Base-by-base conservation (phyloP, 768 basidiomycete genomes). In the Lactifluus piperatus region DNA sequence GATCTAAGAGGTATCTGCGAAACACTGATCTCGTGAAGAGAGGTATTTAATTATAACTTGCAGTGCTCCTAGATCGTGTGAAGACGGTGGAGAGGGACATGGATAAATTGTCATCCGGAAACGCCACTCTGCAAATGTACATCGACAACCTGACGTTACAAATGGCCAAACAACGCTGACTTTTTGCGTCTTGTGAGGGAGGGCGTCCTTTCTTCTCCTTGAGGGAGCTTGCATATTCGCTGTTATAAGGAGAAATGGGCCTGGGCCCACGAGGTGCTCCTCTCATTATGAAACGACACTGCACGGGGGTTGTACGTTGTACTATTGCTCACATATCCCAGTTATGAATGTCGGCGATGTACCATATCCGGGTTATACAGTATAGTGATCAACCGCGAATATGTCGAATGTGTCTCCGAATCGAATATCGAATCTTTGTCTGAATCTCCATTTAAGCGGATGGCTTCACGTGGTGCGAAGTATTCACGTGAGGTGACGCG, bases 101-200 rank as follows among this genome's bases (percentile, higher is more conserved):
- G n/a, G 86, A 91, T 62, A 91, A 88, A 70, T 76, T 93, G 22
- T 73, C 77, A 1, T 86, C 88, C 4, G 86, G 85, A 51, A 93
- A 93, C 63, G 83, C 84, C 57, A 91, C 85, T 6, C 73, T 93
- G 55, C 90, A 93, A 68, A 86, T 85, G 83, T 93, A 93, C 68
- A 91, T 91, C 67, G 89, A 93, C 68, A 93, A 93, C 65, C 69
- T 93, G 66, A 92, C 91, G 0, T 77, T 88, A 66, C 91, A 93
- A 71, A 88, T 91, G 83, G 86, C 88, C 30, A 88, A 84, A 68
- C 76, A 88, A 61, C 80, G 86, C 70, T 88, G 71, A 79, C 26
- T 3, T 20, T 32, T 26, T 18, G 22, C 20, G 4, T 37, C 20
- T 29, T 37, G 34, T 14, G 27, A 32, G 5, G 37, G 34, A 24